Base-by-base conservation (phyloP, 495 filamentous ascomycete species). In the Pyronema omphalodes region DNA sequence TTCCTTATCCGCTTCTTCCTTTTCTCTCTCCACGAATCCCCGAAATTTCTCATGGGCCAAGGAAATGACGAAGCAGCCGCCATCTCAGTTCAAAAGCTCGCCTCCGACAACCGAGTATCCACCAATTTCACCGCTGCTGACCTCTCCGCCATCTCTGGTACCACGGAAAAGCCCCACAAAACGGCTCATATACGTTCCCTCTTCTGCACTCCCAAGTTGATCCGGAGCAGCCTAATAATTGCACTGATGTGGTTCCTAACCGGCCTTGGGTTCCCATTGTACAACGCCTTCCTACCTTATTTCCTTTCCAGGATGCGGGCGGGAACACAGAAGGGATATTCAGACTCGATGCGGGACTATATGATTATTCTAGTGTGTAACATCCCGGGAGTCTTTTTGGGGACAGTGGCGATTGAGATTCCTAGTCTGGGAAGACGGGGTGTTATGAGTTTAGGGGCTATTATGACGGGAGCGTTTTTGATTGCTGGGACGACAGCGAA, bases 231-330 rank as follows among this genome's bases (percentile, higher is more conserved):
- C 23, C 23, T 29, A 1, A 29, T 29, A 29, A 29, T 83, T 0
- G 68, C 69, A 0, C 65, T 85, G 19, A 78, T 88, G 55, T 82
- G 84, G 57, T 35, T 71, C 0, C 23, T 29, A 29, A 29, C 23
- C 23, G 23, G 39, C 6, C 69, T 76, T 64, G 74, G 74, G 9
- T 88, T 80, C 56, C 85, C 85, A 0, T 68, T 91, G 0, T 91
- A 86, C 67, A 86, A 86, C 60, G 80, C 82, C 49, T 91, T 87
- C 61, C 70, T 91, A 3, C 85, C 84, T 0, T 88, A 79, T 60
- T 82, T 86, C 57, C 82, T 85, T 57, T 71, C 76, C 6, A 75
- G 73, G 0, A 75, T 80, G 6, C 83, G 85, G 6, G 77, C 75
- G 0, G 67, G 81, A 41, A 82, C 81, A 35, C 84, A 88, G 55